Conservation (phyloP, 306 rosid genomes). For the Pterocarpus santalinus region DNA sequence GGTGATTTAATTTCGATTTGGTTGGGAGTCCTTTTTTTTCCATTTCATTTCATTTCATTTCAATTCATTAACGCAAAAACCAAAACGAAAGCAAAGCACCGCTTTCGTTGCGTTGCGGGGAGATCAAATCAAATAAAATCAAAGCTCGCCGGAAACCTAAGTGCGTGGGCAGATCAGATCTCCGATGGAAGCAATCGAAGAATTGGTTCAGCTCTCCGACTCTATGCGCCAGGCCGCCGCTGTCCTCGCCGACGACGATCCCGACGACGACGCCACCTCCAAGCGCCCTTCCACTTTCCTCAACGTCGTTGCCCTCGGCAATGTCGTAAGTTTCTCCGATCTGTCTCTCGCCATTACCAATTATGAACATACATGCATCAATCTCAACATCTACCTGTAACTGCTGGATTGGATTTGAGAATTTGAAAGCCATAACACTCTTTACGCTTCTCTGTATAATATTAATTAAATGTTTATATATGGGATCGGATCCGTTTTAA, state of each 20-base stretch:
- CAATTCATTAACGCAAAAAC: not conserved
- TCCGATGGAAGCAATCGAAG: slow-evolving; percentile 92
- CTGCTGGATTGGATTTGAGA: not conserved
- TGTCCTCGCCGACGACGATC: slow-evolving; percentile 90
- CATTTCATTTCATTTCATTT: not conserved
- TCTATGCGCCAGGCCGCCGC: slow-evolving; percentile 96
- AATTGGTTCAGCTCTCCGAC: slow-evolving; percentile 81
- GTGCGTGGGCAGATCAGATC: not conserved
- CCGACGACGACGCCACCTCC: slow-evolving; percentile 68
- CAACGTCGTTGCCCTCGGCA: slow-evolving; percentile 89
- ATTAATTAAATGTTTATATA: not conserved
- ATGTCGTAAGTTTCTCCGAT: slow-evolving; percentile 80
- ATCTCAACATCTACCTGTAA: not conserved
- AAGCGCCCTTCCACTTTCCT: slow-evolving; percentile 88
- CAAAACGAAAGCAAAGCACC: not conserved
- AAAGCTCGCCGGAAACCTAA: slow-evolving; percentile 52
- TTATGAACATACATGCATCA: not conserved
- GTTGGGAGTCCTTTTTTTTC: slow-evolving; percentile 3
- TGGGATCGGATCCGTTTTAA: slow-evolving; percentile 33
- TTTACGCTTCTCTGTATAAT: not conserved
- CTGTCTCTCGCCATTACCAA: slow-evolving; percentile 6
- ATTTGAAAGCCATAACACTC: not conserved
- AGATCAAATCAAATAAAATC: not conserved
- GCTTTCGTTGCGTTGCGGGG: not conserved
- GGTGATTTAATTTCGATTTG: slow-evolving; percentile 36